Base-by-base conservation (phyloP, 1,284 basidiomycete species). In the Heliocybe sulcata region DNA sequence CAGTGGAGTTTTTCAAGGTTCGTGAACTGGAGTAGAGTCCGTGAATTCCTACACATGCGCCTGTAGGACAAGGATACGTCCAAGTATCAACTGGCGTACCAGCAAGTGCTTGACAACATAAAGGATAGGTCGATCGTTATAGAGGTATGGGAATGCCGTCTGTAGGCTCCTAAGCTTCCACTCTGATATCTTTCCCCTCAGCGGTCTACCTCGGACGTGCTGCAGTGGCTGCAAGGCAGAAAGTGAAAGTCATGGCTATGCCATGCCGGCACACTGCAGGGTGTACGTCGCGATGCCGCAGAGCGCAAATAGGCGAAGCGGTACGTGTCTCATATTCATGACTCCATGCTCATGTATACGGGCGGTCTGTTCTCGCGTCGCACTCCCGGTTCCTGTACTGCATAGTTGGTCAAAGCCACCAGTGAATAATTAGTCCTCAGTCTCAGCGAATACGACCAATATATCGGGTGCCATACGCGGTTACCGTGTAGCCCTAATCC, bases 1-100 rank as follows among this genome's bases (percentile, higher is more conserved):
- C 85, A 22, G 80, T 82, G 53, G 75, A 69, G 2, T 94, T 90
- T 75, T 89, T 88, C 70, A 78, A 83, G 75, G 82, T 80, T 61
- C 53, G 71, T 54, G 29, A 50, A 45, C 33, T 45, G 33, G 57
- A 45, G 27, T 48, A 38, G 45, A 20, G 3, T 9, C 6, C 3
- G 14, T 1, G 23, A 8, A 10, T 0, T 33, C 12, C 2, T 35
- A 51, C 29, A 63, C 45, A 38, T 53, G 49, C 56, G 51, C 51
- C 49, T 50, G 52, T 35, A 85, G 82, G 73, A 73, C 65, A 85
- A 82, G 67, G 83, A 89, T 62, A 81, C 73, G 2, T 79, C 80
- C 47, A 85, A 82, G 66, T 89, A 81, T 69, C 74, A 77, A 59
- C 75, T 85, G 64, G 74, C 75, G 4, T 70, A 90, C 45, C 77